Base-by-base conservation (phyloP, 176 grass and related monocot species). In the Pharus latifolius region DNA sequence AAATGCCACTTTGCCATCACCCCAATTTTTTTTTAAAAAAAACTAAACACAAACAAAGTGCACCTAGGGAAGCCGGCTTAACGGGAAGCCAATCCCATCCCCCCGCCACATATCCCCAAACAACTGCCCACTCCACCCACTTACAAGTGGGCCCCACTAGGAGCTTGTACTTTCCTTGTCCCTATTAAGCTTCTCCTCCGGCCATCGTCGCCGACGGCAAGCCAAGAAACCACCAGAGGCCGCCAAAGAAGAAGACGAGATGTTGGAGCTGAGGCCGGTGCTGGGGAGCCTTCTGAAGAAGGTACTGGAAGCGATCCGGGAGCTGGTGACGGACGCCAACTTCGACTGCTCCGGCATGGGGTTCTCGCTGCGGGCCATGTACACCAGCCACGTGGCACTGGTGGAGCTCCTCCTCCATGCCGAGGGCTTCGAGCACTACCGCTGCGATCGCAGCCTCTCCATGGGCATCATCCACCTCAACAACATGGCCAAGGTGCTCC, bases 401-500 rank as follows among this genome's bases (percentile, higher is more conserved):
- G 76, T 86, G 0, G 77, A 76, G 1, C 77, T 86, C 45, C 62
- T 86, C 19, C 83, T 86, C 77, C 61, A 77, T 10, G 70, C 83
- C 18, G 70, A 86, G 63, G 77, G 83, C 28, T 80, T 86, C 77
- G 76, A 86, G 63, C 83, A 86, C 83, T 86, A 80, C 70, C 83
- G 83, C 60, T 86, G 83, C 19, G 83, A 86, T 53, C 83, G 83
- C 69, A 86, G 75, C 83, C 61, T 80, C 45, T 86, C 76, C 32
- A 86, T 86, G 76, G 83, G 83, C 52, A 86, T 86, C n/a, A n/a
- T n/a, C 69, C 75, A 86, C 63, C 83, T 86, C 34, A 60, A 38
- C 63, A 86, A 86, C 70, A 79, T 86, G 76, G 40, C 83, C 63
- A 80, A 86, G 77, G 80, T 86, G 83, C 83, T 86, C 35, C 68